A percentile compares a stretch with the other conserved stretches of the same genome.
These are phyloP conservation scores for Apium graveolens DNA, from an alignment of 129 eudicot species.

Conservation along the genomic window DNA sequence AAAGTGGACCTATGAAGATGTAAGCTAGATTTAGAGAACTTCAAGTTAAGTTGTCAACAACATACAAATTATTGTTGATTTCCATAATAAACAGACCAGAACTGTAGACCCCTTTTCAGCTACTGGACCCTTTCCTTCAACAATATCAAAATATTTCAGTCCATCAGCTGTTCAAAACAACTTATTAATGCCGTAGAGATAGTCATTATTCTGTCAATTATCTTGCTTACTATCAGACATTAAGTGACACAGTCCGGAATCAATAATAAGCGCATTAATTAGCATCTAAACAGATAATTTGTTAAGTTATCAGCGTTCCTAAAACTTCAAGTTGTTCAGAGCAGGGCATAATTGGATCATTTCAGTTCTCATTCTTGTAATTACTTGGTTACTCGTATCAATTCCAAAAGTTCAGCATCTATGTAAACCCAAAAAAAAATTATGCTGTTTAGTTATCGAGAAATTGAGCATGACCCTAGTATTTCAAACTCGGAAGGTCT, in stretches of 20 bases:
- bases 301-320: background rate
- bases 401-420: background rate
- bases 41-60: background rate
- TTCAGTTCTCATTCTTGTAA: background rate
- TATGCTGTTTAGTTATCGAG: background rate
- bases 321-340: background rate
- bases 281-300: background rate
- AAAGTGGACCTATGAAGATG: conserved; percentile 65
- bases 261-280: background rate
- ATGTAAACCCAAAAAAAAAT: background rate
- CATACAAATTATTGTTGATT: conserved; percentile 1
- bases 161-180: conserved; percentile 75
- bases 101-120: conserved; percentile 85
- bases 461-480: background rate
- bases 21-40: background rate
- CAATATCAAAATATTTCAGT: conserved; percentile 79
- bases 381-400: background rate
- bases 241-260: background rate
- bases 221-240: background rate
- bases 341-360: background rate
- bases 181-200: no score
- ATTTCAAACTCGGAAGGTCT: background rate
- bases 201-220: background rate
- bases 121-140: conserved; percentile 75
- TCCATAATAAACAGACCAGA: conserved; percentile 41